Percentiles rank a stretch among this genome's conserved stretches.
These are phyloP conservation scores for Diospyros lotus DNA, from an alignment of 148 eudicot species.

Conservation along the genomic window DNA sequence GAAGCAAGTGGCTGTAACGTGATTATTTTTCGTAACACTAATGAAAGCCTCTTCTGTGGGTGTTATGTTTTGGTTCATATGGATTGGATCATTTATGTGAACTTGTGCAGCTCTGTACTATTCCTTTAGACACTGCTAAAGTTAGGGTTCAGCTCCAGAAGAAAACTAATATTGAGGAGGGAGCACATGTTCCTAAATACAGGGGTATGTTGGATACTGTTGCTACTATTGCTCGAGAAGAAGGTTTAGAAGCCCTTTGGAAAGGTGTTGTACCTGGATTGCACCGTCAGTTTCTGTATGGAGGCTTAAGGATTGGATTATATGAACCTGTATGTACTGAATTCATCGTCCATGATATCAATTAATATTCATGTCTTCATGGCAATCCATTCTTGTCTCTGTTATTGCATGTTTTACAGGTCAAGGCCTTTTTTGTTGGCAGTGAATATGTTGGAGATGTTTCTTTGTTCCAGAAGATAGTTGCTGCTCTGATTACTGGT, in stretches of 20 bases:
- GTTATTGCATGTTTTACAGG: conserved; percentile 31
- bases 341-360: not conserved
- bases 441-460: conserved; percentile 41
- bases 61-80: conserved; percentile 11
- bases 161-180: conserved; percentile 42
- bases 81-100: not conserved
- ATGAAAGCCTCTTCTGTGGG: not conserved
- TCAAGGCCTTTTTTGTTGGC: conserved; percentile 58
- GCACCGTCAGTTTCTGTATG: conserved; percentile 65
- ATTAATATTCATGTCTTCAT: conserved; percentile 7
- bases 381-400: conserved; percentile 9
- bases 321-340: conserved; percentile 58
- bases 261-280: conserved; percentile 68
- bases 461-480: conserved; percentile 54
- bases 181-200: conserved; percentile 36
- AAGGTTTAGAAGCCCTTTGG: conserved; percentile 67
- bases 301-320: conserved; percentile 65
- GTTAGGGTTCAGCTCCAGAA: conserved; percentile 72
- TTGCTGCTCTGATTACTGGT: conserved; percentile 72
- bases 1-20: not conserved
- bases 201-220: conserved; percentile 55
- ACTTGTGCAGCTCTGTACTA: conserved; percentile 55
- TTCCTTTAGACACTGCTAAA: conserved; percentile 67
- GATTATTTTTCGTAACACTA: too few relatives aligned
- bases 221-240: conserved; percentile 58